Evolutionary conservation across 805 yeast species (phyloP).

Genomic region (Candida krabiensis): DNA sequence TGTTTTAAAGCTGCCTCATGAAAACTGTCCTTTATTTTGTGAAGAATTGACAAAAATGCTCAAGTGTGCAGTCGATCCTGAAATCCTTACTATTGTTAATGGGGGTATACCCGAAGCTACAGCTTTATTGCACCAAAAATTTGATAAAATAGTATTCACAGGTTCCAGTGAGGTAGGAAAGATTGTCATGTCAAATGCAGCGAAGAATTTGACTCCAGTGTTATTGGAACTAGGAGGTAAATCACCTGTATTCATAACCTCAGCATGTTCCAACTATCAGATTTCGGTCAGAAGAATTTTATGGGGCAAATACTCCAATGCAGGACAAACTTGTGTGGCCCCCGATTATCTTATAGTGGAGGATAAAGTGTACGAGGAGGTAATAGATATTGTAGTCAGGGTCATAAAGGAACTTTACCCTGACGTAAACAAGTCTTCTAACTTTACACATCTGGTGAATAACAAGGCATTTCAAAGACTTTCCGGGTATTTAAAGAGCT

Average conservation of each 20-base stretch:
- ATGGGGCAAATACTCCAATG: conserved; percentile 77
- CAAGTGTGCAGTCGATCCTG: conserved; percentile 50
- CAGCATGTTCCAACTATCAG: conserved; percentile 43
- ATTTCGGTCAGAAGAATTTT: conserved; percentile 49
- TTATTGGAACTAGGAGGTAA: conserved; percentile 90
- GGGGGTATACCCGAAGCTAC: conserved; percentile 71
- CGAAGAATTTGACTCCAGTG: conserved; percentile 78
- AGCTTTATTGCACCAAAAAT: conserved; percentile 54
- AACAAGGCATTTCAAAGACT: conserved; percentile 52
- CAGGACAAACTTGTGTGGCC: conserved; percentile 91
- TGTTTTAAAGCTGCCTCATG: conserved; percentile 68
- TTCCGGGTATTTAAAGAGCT: conserved; percentile 37
- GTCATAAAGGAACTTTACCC: conserved; percentile 47
- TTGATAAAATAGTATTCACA: conserved; percentile 84
- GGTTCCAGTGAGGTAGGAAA: conserved; percentile 78
- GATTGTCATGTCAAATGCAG: conserved; percentile 77
- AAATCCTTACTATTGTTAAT: conserved; percentile 60
- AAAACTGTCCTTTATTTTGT: conserved; percentile 64
- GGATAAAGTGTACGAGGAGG: conserved; percentile 50
- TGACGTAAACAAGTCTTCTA: conserved; percentile 33
- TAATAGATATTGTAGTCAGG: conserved; percentile 44
- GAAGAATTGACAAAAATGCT: conserved; percentile 56
- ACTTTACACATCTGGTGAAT: conserved; percentile 63
- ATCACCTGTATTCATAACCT: conserved; percentile 75
- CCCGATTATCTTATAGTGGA: conserved; percentile 82